Evolutionary conservation across 305 asterid species (phyloP).

Genomic region (Striga hermonthica): DNA sequence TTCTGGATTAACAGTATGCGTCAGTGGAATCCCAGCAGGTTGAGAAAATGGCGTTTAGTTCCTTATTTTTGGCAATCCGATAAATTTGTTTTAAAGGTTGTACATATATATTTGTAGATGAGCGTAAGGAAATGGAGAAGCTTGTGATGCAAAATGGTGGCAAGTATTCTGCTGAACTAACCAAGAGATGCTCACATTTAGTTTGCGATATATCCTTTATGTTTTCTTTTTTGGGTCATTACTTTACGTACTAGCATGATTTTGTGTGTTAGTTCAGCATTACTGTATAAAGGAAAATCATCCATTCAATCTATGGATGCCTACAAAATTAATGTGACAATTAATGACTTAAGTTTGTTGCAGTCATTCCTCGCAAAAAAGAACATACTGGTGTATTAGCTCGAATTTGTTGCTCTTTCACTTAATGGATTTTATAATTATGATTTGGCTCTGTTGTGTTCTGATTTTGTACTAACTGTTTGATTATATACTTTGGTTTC

Average conservation of each 20-base stretch:
- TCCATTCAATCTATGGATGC: neutral
- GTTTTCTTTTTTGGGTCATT: conserved; percentile 28
- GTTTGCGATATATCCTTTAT: conserved; percentile 82
- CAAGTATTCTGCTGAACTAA: conserved; percentile 84
- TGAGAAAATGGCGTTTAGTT: conserved; percentile 21
- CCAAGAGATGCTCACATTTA: conserved; percentile 88
- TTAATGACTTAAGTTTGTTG: neutral
- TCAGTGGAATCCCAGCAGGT: conserved; percentile 86
- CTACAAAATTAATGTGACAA: neutral
- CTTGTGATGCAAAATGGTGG: conserved; percentile 77
- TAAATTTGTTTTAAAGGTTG: conserved; percentile 20
- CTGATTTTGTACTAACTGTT: conserved; percentile 15
- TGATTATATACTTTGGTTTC: conserved; percentile 34
- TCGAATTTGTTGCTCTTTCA: conserved; percentile 15
- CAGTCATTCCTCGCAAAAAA: neutral
- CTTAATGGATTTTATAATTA: conserved; percentile 6
- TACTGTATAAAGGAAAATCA: conserved; percentile 11
- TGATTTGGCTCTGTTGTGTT: conserved; percentile 17
- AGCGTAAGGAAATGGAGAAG: conserved; percentile 77
- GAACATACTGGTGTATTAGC: neutral
- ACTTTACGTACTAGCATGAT: conserved; percentile 22
- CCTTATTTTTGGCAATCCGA: conserved; percentile 17
- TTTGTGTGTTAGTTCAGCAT: conserved; percentile 20
- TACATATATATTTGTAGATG: conserved; percentile 47
- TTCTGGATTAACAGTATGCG: conserved; percentile 78